Conservation (phyloP, 352 stramenopile species). For the Globisporangium solare region DNA sequence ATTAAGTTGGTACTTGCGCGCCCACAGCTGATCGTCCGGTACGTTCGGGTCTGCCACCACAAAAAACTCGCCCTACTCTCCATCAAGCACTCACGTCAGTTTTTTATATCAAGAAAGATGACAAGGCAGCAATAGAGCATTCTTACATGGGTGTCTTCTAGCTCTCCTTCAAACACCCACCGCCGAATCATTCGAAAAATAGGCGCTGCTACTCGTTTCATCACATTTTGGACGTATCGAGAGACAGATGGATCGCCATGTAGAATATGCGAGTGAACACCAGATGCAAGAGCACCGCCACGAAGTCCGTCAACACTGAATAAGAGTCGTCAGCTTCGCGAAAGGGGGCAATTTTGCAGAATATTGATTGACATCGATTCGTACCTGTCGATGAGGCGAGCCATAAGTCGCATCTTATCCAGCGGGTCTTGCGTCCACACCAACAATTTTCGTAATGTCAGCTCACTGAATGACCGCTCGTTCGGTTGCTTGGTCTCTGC, state of each 20-base stretch:
- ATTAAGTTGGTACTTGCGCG: conserved; percentile 82
- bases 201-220: conserved; percentile 72
- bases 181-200: conserved; percentile 87
- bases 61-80: conserved; percentile 79
- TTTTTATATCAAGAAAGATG: neutral
- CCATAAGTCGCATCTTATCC: conserved; percentile 86
- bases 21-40: conserved; percentile 79
- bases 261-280: conserved; percentile 87
- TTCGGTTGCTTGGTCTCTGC: conserved; percentile 49
- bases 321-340: neutral
- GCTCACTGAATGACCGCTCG: conserved; percentile 34
- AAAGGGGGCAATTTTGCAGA: neutral
- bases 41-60: conserved; percentile 71
- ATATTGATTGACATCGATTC: too few species aligned
- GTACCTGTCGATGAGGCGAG: conserved; percentile 84
- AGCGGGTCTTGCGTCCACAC: conserved; percentile 90
- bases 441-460: conserved; percentile 86
- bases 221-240: conserved; percentile 68
- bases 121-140: neutral
- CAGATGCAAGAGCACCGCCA: conserved; percentile 86
- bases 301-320: conserved; percentile 70
- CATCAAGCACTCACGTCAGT: neutral
- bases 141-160: conserved; percentile 82
- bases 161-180: conserved; percentile 85
- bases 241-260: conserved; percentile 86